phyloP scores from a whole-genome alignment of 441 rosid species.

The Populus hybrid region DNA sequence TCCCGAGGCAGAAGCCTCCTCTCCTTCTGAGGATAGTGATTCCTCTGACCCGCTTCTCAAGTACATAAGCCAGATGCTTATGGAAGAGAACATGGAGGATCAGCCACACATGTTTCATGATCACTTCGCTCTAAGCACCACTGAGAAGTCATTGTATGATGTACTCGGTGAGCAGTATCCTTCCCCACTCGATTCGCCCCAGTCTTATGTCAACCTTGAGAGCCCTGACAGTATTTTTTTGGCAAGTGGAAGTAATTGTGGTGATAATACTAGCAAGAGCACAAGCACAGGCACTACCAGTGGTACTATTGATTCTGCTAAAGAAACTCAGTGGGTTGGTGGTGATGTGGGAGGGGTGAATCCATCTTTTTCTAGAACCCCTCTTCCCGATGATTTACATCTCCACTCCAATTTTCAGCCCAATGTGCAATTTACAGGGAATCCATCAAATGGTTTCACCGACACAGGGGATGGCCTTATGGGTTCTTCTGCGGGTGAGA shows the following conservation, averaged over 20 bases:
- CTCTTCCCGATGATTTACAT: constrained; percentile 12
- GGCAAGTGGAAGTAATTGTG: constrained; percentile 28
- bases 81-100: constrained; percentile 73
- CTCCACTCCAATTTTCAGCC: constrained; percentile 15
- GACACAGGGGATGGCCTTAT: constrained; percentile 10
- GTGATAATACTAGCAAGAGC: constrained; percentile 15
- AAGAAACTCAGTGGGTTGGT: constrained; percentile 12
- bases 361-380: constrained; percentile 29
- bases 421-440: constrained; percentile 9
- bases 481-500: constrained; percentile 26
- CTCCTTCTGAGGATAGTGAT: constrained; percentile 44
- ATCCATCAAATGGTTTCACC: not conserved
- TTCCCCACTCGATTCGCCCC: constrained; percentile 27
- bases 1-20: constrained; percentile 33
- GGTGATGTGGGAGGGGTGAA: constrained; percentile 21
- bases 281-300: constrained; percentile 14
- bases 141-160: constrained; percentile 61
- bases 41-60: constrained; percentile 43
- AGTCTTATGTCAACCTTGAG: constrained; percentile 16
- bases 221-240: constrained; percentile 32
- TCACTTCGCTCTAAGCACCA: constrained; percentile 53
- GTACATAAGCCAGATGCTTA: constrained; percentile 71
- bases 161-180: constrained; percentile 44
- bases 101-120: constrained; percentile 58
- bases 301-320: constrained; percentile 10